phyloP scores from a whole-genome alignment of 2,329 filamentous ascomycete genomes.

The Calonectria montana region DNA sequence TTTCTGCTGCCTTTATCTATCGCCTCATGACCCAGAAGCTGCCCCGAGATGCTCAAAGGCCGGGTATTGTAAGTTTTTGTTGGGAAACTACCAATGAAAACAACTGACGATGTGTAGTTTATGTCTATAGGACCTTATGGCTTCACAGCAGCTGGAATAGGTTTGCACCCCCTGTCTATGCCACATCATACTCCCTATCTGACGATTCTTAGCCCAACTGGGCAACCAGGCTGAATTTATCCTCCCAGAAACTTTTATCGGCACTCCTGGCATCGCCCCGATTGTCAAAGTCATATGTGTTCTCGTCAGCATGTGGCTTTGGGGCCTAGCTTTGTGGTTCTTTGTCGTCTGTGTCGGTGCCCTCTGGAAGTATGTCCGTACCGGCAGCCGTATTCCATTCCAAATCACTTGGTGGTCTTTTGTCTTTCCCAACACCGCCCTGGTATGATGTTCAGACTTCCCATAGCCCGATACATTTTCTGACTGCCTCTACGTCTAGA shows the following conservation, averaged over 20 bases:
- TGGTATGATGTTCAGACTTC: slow-evolving; percentile 52
- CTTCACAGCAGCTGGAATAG: slow-evolving; percentile 61
- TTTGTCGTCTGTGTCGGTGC: slow-evolving; percentile 84
- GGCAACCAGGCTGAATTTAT: slow-evolving; percentile 57
- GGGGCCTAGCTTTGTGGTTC: slow-evolving; percentile 87
- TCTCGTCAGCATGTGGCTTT: slow-evolving; percentile 81
- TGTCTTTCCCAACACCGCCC: slow-evolving; percentile 82
- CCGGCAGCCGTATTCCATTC: slow-evolving; percentile 73
- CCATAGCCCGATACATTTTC: neutral
- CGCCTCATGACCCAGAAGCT: slow-evolving; percentile 90
- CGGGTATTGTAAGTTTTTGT: slow-evolving; percentile 69
- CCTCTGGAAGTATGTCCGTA: slow-evolving; percentile 73
- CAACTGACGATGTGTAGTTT: slow-evolving; percentile 60
- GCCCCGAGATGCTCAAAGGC: slow-evolving; percentile 78
- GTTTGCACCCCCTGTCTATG: slow-evolving; percentile 5
- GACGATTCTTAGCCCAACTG: slow-evolving; percentile 51
- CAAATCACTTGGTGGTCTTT: slow-evolving; percentile 91
- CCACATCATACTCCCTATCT: neutral
- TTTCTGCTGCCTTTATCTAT: slow-evolving; percentile 86
- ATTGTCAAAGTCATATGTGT: slow-evolving; percentile 62
- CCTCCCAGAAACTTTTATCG: slow-evolving; percentile 57
- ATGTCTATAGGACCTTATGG: slow-evolving; percentile 83
- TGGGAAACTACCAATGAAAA: neutral
- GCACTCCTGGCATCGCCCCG: slow-evolving; percentile 53
- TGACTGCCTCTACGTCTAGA: slow-evolving; percentile 30